Evolutionary conservation across 164 flowering plant genomes (phyloP).

Genomic region (Vitis labrusca): DNA sequence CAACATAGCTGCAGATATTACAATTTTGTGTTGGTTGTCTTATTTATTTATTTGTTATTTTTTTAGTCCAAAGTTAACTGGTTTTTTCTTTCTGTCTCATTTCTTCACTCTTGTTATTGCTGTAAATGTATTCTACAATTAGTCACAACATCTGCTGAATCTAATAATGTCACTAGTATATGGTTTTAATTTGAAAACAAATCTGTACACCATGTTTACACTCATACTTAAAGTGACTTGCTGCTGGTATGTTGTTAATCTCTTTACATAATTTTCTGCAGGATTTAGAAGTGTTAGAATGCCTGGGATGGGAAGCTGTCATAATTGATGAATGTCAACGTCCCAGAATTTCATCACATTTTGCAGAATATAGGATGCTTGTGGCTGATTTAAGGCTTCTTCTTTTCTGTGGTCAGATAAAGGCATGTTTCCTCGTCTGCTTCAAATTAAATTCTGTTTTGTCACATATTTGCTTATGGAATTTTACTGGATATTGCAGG

Average conservation of each 20-base stretch:
- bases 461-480: neutral
- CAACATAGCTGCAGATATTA: no score
- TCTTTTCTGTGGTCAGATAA: slow-evolving; percentile 41
- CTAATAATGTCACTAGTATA: no score
- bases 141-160: no score
- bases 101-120: no score
- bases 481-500: slow-evolving; percentile 42
- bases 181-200: no score
- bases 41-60: neutral
- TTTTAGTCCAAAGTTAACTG: no score
- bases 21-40: neutral
- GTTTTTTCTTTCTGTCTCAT: no score
- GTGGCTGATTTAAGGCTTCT: slow-evolving; percentile 48
- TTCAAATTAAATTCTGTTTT: neutral
- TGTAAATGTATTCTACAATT: no score
- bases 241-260: neutral
- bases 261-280: slow-evolving; percentile 26
- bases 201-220: no score
- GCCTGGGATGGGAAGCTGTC: slow-evolving; percentile 62
- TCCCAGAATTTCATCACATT: slow-evolving; percentile 26
- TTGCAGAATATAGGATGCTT: slow-evolving; percentile 46
- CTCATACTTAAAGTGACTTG: neutral
- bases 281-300: slow-evolving; percentile 54
- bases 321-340: slow-evolving; percentile 64
- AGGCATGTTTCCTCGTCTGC: slow-evolving; percentile 35